Base-by-base conservation (phyloP, 2,329 filamentous ascomycete genomes). In the Penicillium freii region DNA sequence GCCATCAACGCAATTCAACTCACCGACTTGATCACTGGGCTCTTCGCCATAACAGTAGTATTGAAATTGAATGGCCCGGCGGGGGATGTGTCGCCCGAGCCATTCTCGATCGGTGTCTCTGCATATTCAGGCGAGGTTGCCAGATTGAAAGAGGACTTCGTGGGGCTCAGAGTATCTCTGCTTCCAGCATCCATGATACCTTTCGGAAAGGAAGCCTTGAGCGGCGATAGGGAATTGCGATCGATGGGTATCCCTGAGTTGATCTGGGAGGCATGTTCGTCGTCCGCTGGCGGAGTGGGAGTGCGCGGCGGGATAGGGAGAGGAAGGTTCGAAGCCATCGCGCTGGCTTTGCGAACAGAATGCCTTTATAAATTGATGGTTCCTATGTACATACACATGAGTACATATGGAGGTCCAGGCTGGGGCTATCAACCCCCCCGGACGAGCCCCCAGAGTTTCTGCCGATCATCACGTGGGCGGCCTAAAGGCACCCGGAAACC, bases 11-110 rank as follows among this genome's bases (percentile, higher is more conserved):
- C 13, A n/a, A 51, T 78, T 83, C 43, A 79, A 54, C 69, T 59
- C 60, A 92, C 89, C 63, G 90, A 89, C 79, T 92, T 93, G 56
- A 77, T 68, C 57, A 92, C 83, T 3, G 90, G 89, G 19, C 82
- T 82, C 61, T 88, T 89, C 17, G 88, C 87, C 71, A 92, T 88
- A 45, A 87, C 82, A 71, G 90, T 87, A 1, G 93, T 90, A 77
- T 95, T 86, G 76, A 97, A 97, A 77, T 97, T 97, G 84, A 99
- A 97, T 0, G 93, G 93, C 39, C 75, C 75, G 11, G 72, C 69
- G n/a, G 71, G 63, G 43, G 71, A 70, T 62, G 71, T 68, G 53
- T 75, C 71, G 51, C 64, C 66, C 56, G 68, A 62, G 48, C 67
- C 66, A 65, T 69, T 68, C 29, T 69, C 63, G 33, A 62, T 34